Base-by-base conservation (phyloP, 345 rosid genomes). In the Pugionium dolabratum region DNA sequence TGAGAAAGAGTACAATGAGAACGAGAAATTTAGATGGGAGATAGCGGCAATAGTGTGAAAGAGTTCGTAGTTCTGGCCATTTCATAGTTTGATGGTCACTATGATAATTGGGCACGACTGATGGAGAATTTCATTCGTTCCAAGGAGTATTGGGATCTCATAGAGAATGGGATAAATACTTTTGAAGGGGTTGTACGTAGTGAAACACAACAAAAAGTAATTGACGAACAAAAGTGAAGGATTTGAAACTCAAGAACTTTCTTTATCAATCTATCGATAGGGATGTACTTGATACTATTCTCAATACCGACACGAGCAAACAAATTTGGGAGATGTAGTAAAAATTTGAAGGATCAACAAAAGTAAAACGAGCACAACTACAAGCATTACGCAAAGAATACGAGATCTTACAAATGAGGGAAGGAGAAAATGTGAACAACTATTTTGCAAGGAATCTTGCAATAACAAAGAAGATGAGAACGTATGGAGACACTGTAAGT, bases 401-500 rank as follows among this genome's bases (percentile, higher is more conserved):
- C n/a, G 39, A 47, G 2, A 26, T 2, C 2, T 31, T 47, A 6
- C 51, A 47, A 4, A 47, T 47, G 51, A 47, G 6, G 9, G 51
- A 47, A 2, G 51, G 51, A 6, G 51, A 47, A 3, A 47, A 30
- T 0, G 9, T 47, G 1, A 47, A 25, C 3, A 5, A 27, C 0
- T 53, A 1, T 29, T 53, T 53, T 11, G 58, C 9, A 53, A 53
- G 41, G n/a, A 6, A 4, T 0, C 41, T 53, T 5, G 9, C 41
- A n/a, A 53, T 53, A 2, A 9, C 58, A n/a, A 53, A 53, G 41
- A 53, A 53, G 9, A 53, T 53, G 58, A 53, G 41, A 11, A 5
- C 40, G 0, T 53, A 3, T n/a, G 41, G 58, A 53, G 58, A 10
- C 40, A 2, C 58, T 53, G 0, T 6, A 9, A 4, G 54, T 30